A percentile compares a stretch with the other conserved stretches of the same genome.
Conservation (phyloP, 805 yeast genomes). For the Ascoidea asiatica region DNA sequence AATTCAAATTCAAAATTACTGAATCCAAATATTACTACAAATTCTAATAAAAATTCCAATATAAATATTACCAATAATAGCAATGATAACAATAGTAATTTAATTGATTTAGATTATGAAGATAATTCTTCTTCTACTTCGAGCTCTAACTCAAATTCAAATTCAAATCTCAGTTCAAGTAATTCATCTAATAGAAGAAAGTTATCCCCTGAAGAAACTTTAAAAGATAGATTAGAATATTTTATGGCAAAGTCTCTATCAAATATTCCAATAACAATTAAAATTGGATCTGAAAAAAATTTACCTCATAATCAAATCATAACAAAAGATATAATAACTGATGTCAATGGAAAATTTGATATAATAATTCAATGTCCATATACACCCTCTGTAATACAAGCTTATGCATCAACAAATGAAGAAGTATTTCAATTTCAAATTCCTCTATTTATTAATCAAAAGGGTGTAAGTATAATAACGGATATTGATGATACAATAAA, state of each 20-base stretch:
- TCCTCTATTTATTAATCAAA: conserved; percentile 23
- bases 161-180: conserved; percentile 9
- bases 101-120: neutral
- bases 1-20: conserved; percentile 4
- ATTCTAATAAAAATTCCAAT: conserved; percentile 2
- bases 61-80: conserved; percentile 1
- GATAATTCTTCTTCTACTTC: conserved; percentile 2
- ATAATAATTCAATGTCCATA: conserved; percentile 39
- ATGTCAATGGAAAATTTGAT: conserved; percentile 54
- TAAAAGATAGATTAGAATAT: conserved; percentile 53
- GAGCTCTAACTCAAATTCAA: conserved; percentile 1
- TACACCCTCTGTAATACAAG: conserved; percentile 46
- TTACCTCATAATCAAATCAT: conserved; percentile 16
- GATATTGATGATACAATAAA: conserved; percentile 95
- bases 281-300: conserved; percentile 36
- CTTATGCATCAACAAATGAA: conserved; percentile 32
- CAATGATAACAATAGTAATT: neutral
- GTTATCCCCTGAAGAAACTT: conserved; percentile 26
- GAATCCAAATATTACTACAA: neutral
- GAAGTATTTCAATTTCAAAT: conserved; percentile 33
- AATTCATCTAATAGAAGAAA: neutral
- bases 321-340: conserved; percentile 33
- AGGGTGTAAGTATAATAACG: conserved; percentile 64
- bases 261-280: conserved; percentile 36
- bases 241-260: conserved; percentile 60